Conservation (phyloP, 2,329 filamentous ascomycete species). For the Fusarium sp. region DNA sequence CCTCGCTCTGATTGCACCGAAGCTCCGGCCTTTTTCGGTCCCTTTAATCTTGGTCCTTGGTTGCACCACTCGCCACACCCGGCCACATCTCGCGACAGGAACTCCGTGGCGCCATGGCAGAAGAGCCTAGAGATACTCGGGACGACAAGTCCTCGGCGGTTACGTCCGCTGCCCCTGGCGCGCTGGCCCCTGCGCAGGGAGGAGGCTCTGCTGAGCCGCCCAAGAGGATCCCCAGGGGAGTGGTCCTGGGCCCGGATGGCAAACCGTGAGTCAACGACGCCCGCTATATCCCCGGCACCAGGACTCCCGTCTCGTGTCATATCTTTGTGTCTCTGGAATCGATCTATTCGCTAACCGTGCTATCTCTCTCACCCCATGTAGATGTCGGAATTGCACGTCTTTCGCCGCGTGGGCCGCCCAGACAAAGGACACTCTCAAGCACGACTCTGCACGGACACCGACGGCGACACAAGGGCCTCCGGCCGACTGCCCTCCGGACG, state of each 20-base stretch:
- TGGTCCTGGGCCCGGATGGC: conserved; percentile 82
- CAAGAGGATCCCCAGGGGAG: conserved; percentile 74
- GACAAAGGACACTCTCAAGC: conserved; percentile 57
- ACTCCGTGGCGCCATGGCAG: conserved; percentile 44
- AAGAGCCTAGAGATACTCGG: conserved; percentile 40
- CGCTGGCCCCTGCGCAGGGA: conserved; percentile 31
- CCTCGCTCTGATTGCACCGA: not conserved
- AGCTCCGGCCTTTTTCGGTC: conserved; percentile 16
- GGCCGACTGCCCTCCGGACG: conserved; percentile 87
- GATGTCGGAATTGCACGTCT: conserved; percentile 51
- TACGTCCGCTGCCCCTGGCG: conserved; percentile 34
- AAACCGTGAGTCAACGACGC: conserved; percentile 75
- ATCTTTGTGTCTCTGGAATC: conserved; percentile 15
- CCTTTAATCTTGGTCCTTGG: conserved; percentile 5
- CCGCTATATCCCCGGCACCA: not conserved
- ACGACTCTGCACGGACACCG: conserved; percentile 49
- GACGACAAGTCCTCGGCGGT: conserved; percentile 32
- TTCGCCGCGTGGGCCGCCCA: conserved; percentile 64
- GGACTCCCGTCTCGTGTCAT: not conserved
- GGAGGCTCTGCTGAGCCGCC: conserved; percentile 50
- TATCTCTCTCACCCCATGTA: conserved; percentile 20
- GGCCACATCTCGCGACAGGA: conserved; percentile 23
- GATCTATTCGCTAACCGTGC: conserved; percentile 27
- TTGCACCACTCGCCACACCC: conserved; percentile 12
- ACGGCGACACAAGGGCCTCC: conserved; percentile 54